phyloP scores from a whole-genome alignment of 805 yeast genomes.

The Ogataea saltuana region DNA sequence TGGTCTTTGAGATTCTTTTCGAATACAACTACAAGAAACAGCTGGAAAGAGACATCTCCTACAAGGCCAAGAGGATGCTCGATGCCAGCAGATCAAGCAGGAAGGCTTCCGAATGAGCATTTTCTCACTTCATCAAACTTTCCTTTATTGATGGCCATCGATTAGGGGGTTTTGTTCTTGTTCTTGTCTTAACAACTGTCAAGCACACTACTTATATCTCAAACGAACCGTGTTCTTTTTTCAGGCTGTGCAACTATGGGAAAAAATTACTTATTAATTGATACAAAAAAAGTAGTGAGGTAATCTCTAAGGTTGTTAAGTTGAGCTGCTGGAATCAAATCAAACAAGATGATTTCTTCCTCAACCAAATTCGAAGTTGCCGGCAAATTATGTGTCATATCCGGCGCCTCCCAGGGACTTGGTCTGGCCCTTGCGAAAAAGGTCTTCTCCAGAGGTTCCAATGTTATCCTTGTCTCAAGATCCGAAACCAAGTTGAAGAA shows the following conservation, averaged over 20 bases:
- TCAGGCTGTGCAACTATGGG: too few species aligned
- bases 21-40: constrained; percentile 60
- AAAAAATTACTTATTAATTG: too few species aligned
- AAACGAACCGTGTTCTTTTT: too few species aligned
- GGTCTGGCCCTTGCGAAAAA: constrained; percentile 76
- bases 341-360: constrained; percentile 1
- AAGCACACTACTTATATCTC: too few species aligned
- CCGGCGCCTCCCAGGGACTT: constrained; percentile 95
- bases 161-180: too few species aligned
- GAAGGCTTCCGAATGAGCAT: too few species aligned
- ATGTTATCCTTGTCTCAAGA: constrained; percentile 76
- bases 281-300: too few species aligned
- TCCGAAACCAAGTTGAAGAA: constrained; percentile 57
- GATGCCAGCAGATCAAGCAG: too few species aligned
- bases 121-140: neutral
- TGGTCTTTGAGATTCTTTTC: constrained; percentile 74
- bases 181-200: too few species aligned
- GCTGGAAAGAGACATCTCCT: constrained; percentile 51
- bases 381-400: constrained; percentile 63
- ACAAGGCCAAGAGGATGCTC: constrained; percentile 42
- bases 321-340: too few species aligned
- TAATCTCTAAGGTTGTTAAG: too few species aligned
- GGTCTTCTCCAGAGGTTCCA: constrained; percentile 48
- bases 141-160: too few species aligned
- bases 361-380: constrained; percentile 34